Percentiles rank a stretch among this genome's conserved stretches.
Conservation (phyloP, 345 rosid species). For the Ceriops zippeliana region DNA sequence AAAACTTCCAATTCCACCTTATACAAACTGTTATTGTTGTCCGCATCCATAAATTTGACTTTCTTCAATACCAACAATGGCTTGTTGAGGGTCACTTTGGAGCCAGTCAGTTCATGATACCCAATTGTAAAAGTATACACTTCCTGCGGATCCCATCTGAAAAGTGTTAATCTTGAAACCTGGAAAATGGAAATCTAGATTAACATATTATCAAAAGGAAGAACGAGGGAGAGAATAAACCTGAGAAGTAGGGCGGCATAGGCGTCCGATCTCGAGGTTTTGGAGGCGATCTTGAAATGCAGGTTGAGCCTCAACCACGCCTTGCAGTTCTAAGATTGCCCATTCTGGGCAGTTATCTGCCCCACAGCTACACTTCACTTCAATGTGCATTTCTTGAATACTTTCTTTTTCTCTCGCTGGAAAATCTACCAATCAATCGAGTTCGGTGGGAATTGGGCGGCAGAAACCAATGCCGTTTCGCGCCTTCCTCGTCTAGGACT, state of each 20-base stretch:
- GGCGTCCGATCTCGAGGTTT: constrained; percentile 72
- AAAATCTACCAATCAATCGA: no score
- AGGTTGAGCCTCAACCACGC: constrained; percentile 59
- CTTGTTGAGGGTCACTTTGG: constrained; percentile 56
- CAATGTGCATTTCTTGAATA: constrained; percentile 83
- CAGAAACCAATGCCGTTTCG: no score
- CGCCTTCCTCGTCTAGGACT: no score
- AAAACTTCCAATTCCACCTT: neutral
- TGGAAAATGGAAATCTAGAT: neutral
- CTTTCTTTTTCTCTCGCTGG: no score
- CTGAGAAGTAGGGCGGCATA: constrained; percentile 74
- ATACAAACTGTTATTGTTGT: neutral
- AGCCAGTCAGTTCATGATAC: constrained; percentile 40
- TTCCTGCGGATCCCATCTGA: constrained; percentile 45
- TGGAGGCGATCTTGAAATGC: constrained; percentile 53
- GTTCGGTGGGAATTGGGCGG: no score
- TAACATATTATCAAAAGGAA: neutral
- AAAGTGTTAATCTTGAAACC: constrained; percentile 53
- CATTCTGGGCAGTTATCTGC: constrained; percentile 75
- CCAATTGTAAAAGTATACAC: constrained; percentile 60
- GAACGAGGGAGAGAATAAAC: constrained; percentile 19
- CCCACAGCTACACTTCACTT: constrained; percentile 60
- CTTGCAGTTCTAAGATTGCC: constrained; percentile 87
- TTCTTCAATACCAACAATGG: constrained; percentile 49
- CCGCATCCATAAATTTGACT: neutral